phyloP scores from a whole-genome alignment of 2,329 filamentous ascomycete species.

The Talaromyces rugulosus region DNA sequence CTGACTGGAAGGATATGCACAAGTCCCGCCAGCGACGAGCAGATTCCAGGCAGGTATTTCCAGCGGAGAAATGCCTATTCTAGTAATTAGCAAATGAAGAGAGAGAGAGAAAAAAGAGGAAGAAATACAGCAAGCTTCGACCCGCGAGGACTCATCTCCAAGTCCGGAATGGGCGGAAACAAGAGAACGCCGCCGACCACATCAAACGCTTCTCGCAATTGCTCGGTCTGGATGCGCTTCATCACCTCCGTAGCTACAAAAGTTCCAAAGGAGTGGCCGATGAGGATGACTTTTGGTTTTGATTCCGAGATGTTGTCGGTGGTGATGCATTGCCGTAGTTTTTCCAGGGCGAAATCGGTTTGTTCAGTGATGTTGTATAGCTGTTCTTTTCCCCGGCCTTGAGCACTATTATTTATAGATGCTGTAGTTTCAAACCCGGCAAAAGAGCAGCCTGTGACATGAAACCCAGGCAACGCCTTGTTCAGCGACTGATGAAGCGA shows the following conservation, averaged over 20 bases:
- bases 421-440: conserved; percentile 4
- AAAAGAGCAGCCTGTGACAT: conserved; percentile 8
- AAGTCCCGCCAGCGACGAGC: conserved; percentile 2
- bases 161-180: conserved; percentile 13
- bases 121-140: conserved; percentile 6
- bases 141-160: conserved; percentile 8
- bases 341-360: conserved; percentile 1
- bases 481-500: conserved; percentile 6
- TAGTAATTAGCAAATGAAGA: neutral
- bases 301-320: neutral
- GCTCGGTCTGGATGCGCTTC: neutral
- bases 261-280: conserved; percentile 11
- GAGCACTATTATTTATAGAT: too few species aligned
- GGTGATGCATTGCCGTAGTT: neutral
- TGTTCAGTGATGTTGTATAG: conserved; percentile 8
- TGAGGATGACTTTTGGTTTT: conserved; percentile 8
- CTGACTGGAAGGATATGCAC: conserved; percentile 1
- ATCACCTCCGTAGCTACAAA: conserved; percentile 12
- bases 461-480: neutral
- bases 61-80: neutral
- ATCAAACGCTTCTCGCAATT: neutral
- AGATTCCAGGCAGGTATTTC: conserved; percentile 6
- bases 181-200: conserved; percentile 9
- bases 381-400: neutral
- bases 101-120: neutral